These are phyloP conservation scores for Backusella liffmaniae DNA, from an alignment of 192 early-diverging fungal genomes.

Conservation along the genomic window DNA sequence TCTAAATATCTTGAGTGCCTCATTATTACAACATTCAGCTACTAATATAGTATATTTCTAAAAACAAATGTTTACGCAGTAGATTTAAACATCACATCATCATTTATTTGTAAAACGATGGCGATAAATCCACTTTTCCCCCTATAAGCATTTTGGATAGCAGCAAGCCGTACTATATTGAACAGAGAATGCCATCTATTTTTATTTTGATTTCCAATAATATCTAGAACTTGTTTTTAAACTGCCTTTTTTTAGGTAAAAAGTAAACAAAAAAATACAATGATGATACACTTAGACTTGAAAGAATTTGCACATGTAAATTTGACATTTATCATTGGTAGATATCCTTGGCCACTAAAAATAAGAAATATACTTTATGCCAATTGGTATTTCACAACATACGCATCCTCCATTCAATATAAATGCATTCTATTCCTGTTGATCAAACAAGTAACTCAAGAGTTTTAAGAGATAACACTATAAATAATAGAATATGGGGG, in stretches of 20 bases:
- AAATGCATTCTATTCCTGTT: not conserved
- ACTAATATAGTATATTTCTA: not conserved
- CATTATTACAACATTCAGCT: not conserved
- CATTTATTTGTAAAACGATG: not conserved
- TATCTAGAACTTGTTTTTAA: conserved; percentile 5
- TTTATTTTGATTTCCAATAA: conserved; percentile 4
- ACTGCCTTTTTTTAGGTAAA: not conserved
- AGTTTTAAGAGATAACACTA: not conserved
- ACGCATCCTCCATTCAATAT: not conserved
- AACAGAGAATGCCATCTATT: not conserved
- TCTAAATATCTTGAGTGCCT: not conserved
- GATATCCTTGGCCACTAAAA: not conserved
- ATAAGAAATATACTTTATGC: not conserved
- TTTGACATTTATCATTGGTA: conserved; percentile 1
- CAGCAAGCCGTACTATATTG: not conserved
- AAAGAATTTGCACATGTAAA: not conserved
- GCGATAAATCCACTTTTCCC: not conserved
- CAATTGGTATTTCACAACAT: not conserved
- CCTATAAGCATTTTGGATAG: not conserved
- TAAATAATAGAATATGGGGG: not conserved
- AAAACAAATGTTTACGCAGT: not conserved
- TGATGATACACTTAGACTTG: not conserved
- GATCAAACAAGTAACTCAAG: not conserved
- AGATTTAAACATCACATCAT: not conserved
- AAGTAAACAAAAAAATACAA: not conserved